A percentile compares a stretch with the other conserved stretches of the same genome.
Conservation (phyloP, 257 asterid species). For the Nyctanthes arbortristis region DNA sequence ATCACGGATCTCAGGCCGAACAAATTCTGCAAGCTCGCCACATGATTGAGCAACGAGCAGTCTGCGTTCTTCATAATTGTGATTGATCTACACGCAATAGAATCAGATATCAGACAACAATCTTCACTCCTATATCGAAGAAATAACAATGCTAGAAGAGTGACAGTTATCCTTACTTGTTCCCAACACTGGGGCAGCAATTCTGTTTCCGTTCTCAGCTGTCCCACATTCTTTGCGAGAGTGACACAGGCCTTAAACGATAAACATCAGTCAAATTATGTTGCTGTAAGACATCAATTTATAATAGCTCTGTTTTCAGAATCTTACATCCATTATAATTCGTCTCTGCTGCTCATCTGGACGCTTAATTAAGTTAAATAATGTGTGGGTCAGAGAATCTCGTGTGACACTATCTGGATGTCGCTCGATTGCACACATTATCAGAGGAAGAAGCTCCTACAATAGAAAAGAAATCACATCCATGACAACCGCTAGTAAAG, state of each 20-base stretch:
- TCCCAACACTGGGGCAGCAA: conserved; percentile 99
- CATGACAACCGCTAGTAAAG: conserved; percentile 22
- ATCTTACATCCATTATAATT: conserved; percentile 93
- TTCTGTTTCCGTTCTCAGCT: conserved; percentile 96
- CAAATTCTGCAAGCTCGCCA: conserved; percentile 95
- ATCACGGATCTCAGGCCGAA: conserved; percentile 97
- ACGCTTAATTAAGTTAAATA: conserved; percentile 96
- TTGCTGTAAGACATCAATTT: conserved; percentile 24
- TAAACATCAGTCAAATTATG: conserved; percentile 25
- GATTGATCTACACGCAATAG: conserved; percentile 73
- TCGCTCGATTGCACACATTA: conserved; percentile 98
- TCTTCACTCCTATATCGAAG: conserved; percentile 1
- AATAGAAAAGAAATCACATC: conserved; percentile 21
- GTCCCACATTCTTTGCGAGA: conserved; percentile 92
- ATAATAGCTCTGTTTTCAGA: conserved; percentile 25
- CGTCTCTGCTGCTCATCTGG: conserved; percentile 98
- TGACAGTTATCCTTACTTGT: conserved; percentile 62
- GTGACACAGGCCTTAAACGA: conserved; percentile 87
- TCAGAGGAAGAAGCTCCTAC: conserved; percentile 97
- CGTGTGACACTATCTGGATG: conserved; percentile 86
- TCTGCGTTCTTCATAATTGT: conserved; percentile 98
- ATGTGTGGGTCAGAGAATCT: conserved; percentile 97
- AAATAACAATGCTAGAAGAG: conserved; percentile 12
- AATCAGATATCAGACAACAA: conserved; percentile 17
- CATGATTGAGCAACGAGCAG: conserved; percentile 99